Percentiles rank a stretch among this genome's conserved stretches.
Evolutionary conservation across 257 asterid species (phyloP).

Genomic region (Coffea canephora): DNA sequence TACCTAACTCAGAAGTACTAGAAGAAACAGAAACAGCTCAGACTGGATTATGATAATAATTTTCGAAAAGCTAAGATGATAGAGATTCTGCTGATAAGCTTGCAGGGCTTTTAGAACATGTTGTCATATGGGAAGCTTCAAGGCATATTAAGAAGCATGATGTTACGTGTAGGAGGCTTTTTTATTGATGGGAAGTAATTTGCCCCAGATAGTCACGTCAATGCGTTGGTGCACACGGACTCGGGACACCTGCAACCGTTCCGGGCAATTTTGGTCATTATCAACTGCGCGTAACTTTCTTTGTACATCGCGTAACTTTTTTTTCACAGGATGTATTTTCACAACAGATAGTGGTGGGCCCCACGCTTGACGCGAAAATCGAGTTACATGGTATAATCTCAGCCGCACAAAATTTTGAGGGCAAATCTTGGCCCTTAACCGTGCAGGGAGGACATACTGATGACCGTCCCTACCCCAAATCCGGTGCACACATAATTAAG

Average conservation of each 20-base stretch:
- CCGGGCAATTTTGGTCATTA: too few species aligned
- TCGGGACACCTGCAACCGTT: too few species aligned
- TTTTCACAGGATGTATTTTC: too few species aligned
- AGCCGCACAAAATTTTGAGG: too few species aligned
- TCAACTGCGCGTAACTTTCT: too few species aligned
- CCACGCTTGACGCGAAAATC: too few species aligned
- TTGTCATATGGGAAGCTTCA: background rate
- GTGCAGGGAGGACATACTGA: too few species aligned
- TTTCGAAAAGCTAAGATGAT: background rate
- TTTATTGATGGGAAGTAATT: background rate
- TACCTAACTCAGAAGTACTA: background rate
- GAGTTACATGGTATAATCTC: too few species aligned
- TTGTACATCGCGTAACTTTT: too few species aligned
- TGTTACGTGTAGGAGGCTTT: background rate
- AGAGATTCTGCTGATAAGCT: background rate
- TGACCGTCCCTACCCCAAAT: too few species aligned
- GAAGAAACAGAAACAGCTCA: background rate
- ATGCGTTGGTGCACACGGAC: background rate
- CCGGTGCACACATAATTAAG: background rate
- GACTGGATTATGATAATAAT: background rate
- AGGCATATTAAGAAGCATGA: background rate
- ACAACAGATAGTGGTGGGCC: too few species aligned
- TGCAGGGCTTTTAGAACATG: background rate
- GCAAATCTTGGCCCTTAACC: too few species aligned
- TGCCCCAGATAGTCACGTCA: background rate